These are phyloP conservation scores for Eucommia ulmoides DNA, from an alignment of 257 asterid genomes.

Conservation along the genomic window DNA sequence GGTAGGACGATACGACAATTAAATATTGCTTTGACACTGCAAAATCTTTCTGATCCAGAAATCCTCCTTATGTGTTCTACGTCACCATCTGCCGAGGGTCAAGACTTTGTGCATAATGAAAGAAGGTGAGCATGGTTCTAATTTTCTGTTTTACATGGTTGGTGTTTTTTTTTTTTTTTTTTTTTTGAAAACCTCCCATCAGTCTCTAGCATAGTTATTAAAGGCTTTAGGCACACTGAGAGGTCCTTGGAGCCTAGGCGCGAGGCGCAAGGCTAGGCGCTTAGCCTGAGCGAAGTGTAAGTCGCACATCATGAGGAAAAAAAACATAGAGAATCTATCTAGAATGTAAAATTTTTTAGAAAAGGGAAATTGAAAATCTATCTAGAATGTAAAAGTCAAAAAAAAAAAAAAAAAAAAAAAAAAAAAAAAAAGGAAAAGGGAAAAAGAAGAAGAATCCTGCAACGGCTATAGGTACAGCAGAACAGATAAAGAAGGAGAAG, in stretches of 20 bases:
- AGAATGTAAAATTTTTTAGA: no score
- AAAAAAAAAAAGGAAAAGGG: no score
- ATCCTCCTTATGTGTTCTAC: constrained; percentile 70
- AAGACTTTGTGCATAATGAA: constrained; percentile 56
- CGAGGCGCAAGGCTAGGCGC: neutral
- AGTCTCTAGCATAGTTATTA: no score
- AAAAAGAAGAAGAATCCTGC: no score
- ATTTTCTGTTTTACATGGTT: neutral
- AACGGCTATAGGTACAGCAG: no score
- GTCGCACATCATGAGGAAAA: no score
- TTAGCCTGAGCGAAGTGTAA: neutral
- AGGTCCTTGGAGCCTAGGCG: neutral
- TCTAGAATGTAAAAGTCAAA: no score
- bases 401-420: no score
- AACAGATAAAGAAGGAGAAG: no score
- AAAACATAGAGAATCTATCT: no score
- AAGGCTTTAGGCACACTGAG: no score
- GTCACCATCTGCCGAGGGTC: constrained; percentile 79
- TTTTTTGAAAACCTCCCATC: neutral
- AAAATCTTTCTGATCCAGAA: constrained; percentile 54
- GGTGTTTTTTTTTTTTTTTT: neutral
- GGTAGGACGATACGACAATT: constrained; percentile 40
- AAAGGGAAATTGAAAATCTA: no score
- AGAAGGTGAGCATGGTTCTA: constrained; percentile 52
- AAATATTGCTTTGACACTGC: constrained; percentile 37